Base-by-base conservation (phyloP, 2,329 filamentous ascomycete species). In the Stachybotrys chartarum region DNA sequence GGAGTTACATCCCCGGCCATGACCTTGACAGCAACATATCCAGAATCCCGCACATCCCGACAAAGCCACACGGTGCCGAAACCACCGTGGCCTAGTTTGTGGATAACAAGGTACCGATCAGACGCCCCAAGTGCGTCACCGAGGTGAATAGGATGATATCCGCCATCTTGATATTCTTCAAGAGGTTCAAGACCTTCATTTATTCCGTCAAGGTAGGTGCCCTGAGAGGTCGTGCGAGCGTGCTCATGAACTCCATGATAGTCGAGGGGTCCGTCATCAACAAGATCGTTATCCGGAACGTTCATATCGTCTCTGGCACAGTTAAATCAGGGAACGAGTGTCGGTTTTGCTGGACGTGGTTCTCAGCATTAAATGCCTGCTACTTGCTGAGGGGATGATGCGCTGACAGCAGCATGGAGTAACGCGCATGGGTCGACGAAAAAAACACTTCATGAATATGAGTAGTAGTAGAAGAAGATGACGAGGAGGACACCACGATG, bases 51-150 rank as follows among this genome's bases (percentile, higher is more conserved):
- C 31, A 39, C 12, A 30, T 32, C 52, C 32, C 17, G 14, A 51
- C 51, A 51, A n/a, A 60, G 56, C 56, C 56, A 59, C 0, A 63
- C 56, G 0, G 56, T 61, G 0, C 56, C 54, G 0, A 55, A 61
- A 0, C 59, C 59, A 0, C 60, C 58, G 10, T 61, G 31, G 0
- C 60, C 60, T 0, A 61, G 58, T 6, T 60, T 61, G 1, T 61
- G 59, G 1, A 61, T 44, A 1, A 61, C 30, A 0, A 30, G 52
- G 30, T 61, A 61, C 0, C 55, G 46, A 24, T 6, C 18, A 0
- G 42, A n/a, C n/a, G n/a, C n/a, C n/a, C n/a, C 35, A 1, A 52
- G n/a, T 0, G 16, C 51, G 1, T 61, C 60, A 0, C 56, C 57
- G 7, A 61, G 48, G 3, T 55, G 56, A 0, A 58, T 31, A 0